Evolutionary conservation across 2,329 filamentous ascomycete species (phyloP), one percentile per base, ranked within the genome.

Genomic region (Talaromyces sp.): DNA sequence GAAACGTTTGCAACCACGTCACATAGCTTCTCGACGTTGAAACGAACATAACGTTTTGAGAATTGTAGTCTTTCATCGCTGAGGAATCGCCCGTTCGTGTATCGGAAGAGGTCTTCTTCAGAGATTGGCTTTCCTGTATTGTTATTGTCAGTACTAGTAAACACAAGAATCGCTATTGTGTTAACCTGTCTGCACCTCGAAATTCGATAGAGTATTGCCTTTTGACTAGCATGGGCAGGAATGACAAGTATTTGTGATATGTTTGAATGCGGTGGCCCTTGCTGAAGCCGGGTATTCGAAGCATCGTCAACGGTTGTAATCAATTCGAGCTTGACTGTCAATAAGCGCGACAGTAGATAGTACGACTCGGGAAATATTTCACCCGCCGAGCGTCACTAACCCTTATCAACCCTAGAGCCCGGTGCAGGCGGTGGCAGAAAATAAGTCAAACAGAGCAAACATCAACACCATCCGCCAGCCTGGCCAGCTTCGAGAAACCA

Each of bases 371-470:
- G 25, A 52, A 31, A n/a, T 52, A 52, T 31, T 52, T 52, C 25
- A 52, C 31, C 47, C 47, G 47, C 25, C n/a, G 3, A 39, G 10
- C n/a, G 8, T 22, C 19, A 39, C 52, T 41, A 58, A 58, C 54
- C 54, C 54, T 37, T 41, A 31, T n/a, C 39, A n/a, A 41, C 25
- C 33, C 35, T 39, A 11, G 0, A 41, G 3, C 11, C 11, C n/a
- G 41, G 9, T 27, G 33, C 27, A n/a, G 31, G 58, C 37, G 43
- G 41, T 49, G 58, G 37, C 27, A 61, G 41, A 41, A 47, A 6
- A 6, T 31, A 17, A 61, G 39, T 4, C 59, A 68, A 68, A 66
- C 64, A 57, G 31, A 47, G 33, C 58, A 67, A 65, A 66, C 61
- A 65, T 39, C 25, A 43, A 47, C 59, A 39, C 39, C 54, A 49